phyloP scores from a whole-genome alignment of 1,139 yeast genomes.

The Zygosaccharomyces pseudobailii region DNA sequence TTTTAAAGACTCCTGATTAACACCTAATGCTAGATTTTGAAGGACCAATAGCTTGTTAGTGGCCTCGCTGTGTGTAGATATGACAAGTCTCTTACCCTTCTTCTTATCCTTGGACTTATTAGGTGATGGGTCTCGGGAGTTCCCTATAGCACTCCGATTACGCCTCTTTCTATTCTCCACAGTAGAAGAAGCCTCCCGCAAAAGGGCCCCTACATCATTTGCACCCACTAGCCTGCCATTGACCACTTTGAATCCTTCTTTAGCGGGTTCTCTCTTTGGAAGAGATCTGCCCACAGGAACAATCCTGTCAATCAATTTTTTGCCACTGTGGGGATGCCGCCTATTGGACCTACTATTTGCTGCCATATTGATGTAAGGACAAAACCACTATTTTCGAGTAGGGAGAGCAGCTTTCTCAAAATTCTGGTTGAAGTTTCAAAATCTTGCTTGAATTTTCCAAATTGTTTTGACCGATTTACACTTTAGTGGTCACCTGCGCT shows the following conservation, averaged over 20 bases:
- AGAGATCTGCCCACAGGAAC: slow-evolving; percentile 6
- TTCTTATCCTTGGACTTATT: not conserved
- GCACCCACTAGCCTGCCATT: slow-evolving; percentile 28
- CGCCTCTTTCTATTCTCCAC: slow-evolving; percentile 10
- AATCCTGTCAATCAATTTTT: slow-evolving; percentile 12
- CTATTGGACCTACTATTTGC: not conserved
- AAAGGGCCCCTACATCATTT: slow-evolving; percentile 25
- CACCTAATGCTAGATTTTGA: slow-evolving; percentile 28
- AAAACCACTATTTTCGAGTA: no score
- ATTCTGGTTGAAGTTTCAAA: not conserved
- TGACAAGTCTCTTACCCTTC: slow-evolving; percentile 18
- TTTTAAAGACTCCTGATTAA: slow-evolving; percentile 22
- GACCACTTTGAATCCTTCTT: slow-evolving; percentile 23
- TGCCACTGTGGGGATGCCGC: slow-evolving; percentile 5
- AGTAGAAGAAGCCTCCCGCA: slow-evolving; percentile 20
- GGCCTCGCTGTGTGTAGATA: slow-evolving; percentile 18
- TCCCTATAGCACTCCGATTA: not conserved
- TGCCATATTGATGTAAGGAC: not conserved
- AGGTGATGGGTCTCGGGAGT: not conserved
- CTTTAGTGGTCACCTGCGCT: not conserved
- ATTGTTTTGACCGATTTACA: not conserved
- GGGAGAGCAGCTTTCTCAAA: no score
- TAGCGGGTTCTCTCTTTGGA: slow-evolving; percentile 5
- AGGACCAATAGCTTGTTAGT: slow-evolving; percentile 18
- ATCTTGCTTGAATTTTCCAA: not conserved